These are phyloP conservation scores for Hypomyces perniciosus DNA, from an alignment of 2,329 filamentous ascomycete genomes.

Conservation along the genomic window DNA sequence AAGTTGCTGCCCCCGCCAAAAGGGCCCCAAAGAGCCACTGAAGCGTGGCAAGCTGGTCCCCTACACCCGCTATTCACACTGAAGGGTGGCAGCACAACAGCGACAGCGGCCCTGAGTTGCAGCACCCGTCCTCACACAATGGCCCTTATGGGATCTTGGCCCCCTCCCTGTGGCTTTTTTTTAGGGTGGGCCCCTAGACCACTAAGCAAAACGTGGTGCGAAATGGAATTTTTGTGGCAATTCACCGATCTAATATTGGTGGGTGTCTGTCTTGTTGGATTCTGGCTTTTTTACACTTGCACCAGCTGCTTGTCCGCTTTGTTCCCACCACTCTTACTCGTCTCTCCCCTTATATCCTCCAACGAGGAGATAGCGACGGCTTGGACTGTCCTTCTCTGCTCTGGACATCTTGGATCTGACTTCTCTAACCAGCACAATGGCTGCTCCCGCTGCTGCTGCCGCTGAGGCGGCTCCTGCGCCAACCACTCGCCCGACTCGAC, in stretches of 20 bases:
- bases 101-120: background rate
- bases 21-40: background rate
- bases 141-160: background rate
- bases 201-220: constrained; percentile 6
- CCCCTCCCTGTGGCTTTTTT: background rate
- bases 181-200: constrained; percentile 5
- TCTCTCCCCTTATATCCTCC: constrained; percentile 14
- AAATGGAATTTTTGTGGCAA: constrained; percentile 9
- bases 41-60: background rate
- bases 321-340: background rate
- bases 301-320: background rate
- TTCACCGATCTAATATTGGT: constrained; percentile 10
- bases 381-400: constrained; percentile 16
- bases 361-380: constrained; percentile 13
- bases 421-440: constrained; percentile 31
- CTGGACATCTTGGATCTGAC: background rate
- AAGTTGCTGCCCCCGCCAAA: background rate
- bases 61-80: background rate
- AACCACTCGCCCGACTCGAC: constrained; percentile 67
- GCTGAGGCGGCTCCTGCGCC: constrained; percentile 37
- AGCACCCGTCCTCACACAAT: background rate
- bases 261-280: background rate
- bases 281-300: constrained; percentile 3
- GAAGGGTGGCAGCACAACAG: background rate
- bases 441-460: constrained; percentile 41